Conservation (phyloP, 495 filamentous ascomycete genomes). For the Apiosordaria backusii region DNA sequence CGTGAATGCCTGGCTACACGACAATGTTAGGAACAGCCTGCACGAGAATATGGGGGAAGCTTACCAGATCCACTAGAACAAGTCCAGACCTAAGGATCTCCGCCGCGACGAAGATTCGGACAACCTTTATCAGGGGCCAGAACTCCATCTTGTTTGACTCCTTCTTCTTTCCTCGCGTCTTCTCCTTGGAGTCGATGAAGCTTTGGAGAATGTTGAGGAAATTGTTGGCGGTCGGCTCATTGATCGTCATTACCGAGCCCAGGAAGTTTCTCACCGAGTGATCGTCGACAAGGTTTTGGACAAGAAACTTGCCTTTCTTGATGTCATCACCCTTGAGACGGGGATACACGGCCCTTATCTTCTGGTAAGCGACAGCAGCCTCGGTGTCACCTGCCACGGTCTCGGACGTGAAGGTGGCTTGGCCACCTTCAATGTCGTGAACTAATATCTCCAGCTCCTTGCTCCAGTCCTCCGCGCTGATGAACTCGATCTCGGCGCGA, state of each 20-base stretch:
- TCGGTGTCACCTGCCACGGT: constrained; percentile 49
- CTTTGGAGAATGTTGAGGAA: constrained; percentile 27
- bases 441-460: constrained; percentile 48
- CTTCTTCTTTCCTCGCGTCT: constrained; percentile 13
- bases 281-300: constrained; percentile 38
- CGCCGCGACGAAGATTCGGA: constrained; percentile 57
- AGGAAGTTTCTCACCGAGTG: constrained; percentile 44
- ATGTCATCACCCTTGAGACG: constrained; percentile 46
- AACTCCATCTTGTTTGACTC: constrained; percentile 44
- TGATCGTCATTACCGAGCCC: constrained; percentile 44
- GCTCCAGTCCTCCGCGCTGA: constrained; percentile 25
- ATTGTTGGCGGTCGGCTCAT: constrained; percentile 25
- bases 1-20: constrained; percentile 53
- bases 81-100: constrained; percentile 56
- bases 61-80: constrained; percentile 61
- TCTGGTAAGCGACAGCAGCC: constrained; percentile 58
- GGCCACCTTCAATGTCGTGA: constrained; percentile 46
- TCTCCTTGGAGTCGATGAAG: constrained; percentile 38
- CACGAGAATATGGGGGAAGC: constrained; percentile 12
- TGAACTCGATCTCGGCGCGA: constrained; percentile 60
- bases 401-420: constrained; percentile 11
- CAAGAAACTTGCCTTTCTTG: constrained; percentile 32
- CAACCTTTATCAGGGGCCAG: constrained; percentile 67
- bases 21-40: not conserved
- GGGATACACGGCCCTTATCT: constrained; percentile 64